Evolutionary conservation across 345 rosid genomes (phyloP).

Genomic region (Citrus trifoliata): DNA sequence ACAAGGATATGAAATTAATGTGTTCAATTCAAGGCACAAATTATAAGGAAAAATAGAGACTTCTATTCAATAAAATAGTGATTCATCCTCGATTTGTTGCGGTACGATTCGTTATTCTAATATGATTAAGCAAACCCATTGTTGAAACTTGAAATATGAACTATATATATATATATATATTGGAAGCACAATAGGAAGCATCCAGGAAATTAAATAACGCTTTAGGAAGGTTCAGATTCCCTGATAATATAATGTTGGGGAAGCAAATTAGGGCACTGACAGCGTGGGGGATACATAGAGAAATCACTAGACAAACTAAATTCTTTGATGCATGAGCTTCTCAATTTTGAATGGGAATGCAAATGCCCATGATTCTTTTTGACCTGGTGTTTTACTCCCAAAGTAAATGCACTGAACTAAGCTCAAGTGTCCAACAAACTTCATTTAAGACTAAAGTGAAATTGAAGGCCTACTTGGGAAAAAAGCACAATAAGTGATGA

Average conservation of each 20-base stretch:
- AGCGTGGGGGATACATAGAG: slow-evolving; percentile 28
- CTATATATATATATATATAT: slow-evolving; percentile 18
- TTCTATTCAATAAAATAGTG: slow-evolving; percentile 49
- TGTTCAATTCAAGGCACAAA: slow-evolving; percentile 32
- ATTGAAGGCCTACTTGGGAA: slow-evolving; percentile 20
- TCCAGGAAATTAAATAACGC: slow-evolving; percentile 37
- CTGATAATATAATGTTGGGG: slow-evolving; percentile 11
- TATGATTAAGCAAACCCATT: slow-evolving; percentile 40
- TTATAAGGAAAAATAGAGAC: slow-evolving; percentile 31
- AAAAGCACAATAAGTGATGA: slow-evolving; percentile 18
- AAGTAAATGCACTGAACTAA: slow-evolving; percentile 21
- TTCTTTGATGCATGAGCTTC: slow-evolving; percentile 31
- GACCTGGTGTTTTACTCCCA: slow-evolving; percentile 19
- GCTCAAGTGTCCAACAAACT: slow-evolving; percentile 25
- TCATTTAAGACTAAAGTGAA: slow-evolving; percentile 28
- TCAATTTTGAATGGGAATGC: slow-evolving; percentile 22
- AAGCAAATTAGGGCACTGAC: slow-evolving; percentile 26
- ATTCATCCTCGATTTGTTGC: slow-evolving; percentile 24
- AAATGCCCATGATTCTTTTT: slow-evolving; percentile 24
- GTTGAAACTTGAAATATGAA: slow-evolving; percentile 58
- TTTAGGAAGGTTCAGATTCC: slow-evolving; percentile 51
- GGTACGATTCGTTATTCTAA: slow-evolving; percentile 15
- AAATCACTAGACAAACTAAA: slow-evolving; percentile 43
- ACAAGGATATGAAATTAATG: slow-evolving; percentile 50
- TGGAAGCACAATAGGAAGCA: slow-evolving; percentile 49